Evolutionary conservation across 2,329 filamentous ascomycete genomes (phyloP).

Genomic region (Sordariomycetes sp.): DNA sequence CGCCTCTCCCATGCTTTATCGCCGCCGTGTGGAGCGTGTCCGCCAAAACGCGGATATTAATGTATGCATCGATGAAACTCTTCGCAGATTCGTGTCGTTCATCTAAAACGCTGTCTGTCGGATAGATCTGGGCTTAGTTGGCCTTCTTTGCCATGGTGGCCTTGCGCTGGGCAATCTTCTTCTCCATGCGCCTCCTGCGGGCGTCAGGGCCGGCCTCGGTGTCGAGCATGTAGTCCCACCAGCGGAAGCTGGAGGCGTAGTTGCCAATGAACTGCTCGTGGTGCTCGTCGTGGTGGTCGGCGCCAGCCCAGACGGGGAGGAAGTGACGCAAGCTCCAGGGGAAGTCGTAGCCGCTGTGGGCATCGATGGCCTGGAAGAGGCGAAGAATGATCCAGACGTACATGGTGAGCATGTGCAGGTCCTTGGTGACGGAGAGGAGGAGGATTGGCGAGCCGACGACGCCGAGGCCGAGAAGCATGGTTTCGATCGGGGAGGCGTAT

Average conservation of each 20-base stretch:
- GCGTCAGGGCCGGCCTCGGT: slow-evolving; percentile 89
- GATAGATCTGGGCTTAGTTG: no score
- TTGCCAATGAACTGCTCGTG: slow-evolving; percentile 99
- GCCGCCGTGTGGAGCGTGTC: neutral
- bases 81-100: no score
- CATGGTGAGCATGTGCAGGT: slow-evolving; percentile 95
- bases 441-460: slow-evolving; percentile 75
- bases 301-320: slow-evolving; percentile 95
- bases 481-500: slow-evolving; percentile 95
- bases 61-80: no score
- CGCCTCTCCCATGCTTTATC: neutral
- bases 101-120: no score
- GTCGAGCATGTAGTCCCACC: slow-evolving; percentile 94
- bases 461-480: slow-evolving; percentile 86
- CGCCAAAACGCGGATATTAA: no score
- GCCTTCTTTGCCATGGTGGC: no score
- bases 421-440: slow-evolving; percentile 72
- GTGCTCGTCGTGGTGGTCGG: slow-evolving; percentile 92
- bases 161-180: slow-evolving; percentile 62
- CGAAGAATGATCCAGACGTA: slow-evolving; percentile 91
- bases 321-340: slow-evolving; percentile 95
- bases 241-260: slow-evolving; percentile 95
- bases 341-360: slow-evolving; percentile 97
- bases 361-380: slow-evolving; percentile 94
- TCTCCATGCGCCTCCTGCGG: slow-evolving; percentile 72